Conservation (phyloP, 176 grass and related monocot species). For the Poa pratensis region DNA sequence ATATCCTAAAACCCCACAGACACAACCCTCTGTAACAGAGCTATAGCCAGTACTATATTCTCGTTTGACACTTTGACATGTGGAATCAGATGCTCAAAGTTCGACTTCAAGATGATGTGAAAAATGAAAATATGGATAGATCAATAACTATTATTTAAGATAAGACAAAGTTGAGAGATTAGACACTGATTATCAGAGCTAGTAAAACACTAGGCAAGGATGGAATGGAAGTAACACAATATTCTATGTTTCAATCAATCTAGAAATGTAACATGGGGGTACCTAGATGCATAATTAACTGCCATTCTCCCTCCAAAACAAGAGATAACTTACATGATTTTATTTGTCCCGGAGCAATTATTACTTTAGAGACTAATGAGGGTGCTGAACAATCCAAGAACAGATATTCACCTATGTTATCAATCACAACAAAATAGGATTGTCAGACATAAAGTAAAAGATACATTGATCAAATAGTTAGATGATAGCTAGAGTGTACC, state of each 20-base stretch:
- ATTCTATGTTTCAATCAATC: constrained; percentile 9
- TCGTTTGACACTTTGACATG: not conserved
- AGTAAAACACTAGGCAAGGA: not conserved
- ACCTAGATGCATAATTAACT: not conserved
- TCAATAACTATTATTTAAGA: constrained; percentile 1
- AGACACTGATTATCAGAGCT: not conserved
- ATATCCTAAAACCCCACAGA: not conserved
- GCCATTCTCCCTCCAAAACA: not conserved
- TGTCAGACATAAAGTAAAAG: constrained; percentile 30
- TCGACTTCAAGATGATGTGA: not conserved
- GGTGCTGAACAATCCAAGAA: constrained; percentile 73
- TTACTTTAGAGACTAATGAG: constrained; percentile 79
- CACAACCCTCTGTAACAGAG: not conserved
- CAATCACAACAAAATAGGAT: constrained; percentile 40
- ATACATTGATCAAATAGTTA: constrained; percentile 11
- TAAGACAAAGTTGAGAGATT: not conserved
- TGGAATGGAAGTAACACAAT: not conserved
- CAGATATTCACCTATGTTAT: constrained; percentile 74
- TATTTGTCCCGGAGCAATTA: constrained; percentile 65
- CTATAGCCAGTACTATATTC: not conserved
- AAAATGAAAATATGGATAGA: constrained; percentile 12
- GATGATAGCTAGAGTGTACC: constrained; percentile 44
- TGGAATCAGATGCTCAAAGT: not conserved
- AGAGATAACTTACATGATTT: constrained; percentile 87
- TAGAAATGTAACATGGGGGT: constrained; percentile 8